phyloP scores from a whole-genome alignment of 2,329 filamentous ascomycete species.

The Didymella exigua region DNA sequence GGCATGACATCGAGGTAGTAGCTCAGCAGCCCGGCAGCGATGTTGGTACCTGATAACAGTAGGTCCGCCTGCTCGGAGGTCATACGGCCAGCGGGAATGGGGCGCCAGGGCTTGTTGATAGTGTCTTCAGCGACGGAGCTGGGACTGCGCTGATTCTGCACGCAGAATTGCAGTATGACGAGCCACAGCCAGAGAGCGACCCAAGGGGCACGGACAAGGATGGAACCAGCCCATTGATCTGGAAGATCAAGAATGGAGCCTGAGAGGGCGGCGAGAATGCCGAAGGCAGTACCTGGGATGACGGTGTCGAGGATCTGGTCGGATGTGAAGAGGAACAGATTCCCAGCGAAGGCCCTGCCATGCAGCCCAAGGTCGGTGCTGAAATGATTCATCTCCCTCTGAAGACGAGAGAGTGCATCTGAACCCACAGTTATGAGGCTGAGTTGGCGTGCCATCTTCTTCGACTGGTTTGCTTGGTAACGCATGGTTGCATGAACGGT shows the following conservation, averaged over 20 bases:
- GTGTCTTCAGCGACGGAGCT: slow-evolving; percentile 46
- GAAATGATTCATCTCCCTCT: neutral
- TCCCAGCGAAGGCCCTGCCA: neutral
- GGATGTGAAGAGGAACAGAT: slow-evolving; percentile 1
- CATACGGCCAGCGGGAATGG: slow-evolving; percentile 35
- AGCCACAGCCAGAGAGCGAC: slow-evolving; percentile 40
- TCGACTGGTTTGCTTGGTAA: neutral
- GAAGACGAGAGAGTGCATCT: neutral
- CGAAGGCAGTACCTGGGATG: slow-evolving; percentile 21
- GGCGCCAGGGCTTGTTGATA: slow-evolving; percentile 51
- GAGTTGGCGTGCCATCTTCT: neutral
- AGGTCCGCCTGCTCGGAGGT: slow-evolving; percentile 20
- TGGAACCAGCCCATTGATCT: neutral
- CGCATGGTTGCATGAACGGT: neutral
- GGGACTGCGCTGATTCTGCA: slow-evolving; percentile 48
- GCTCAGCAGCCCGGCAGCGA: slow-evolving; percentile 9
- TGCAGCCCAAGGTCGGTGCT: neutral
- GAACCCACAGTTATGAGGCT: neutral
- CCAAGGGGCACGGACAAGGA: slow-evolving; percentile 9
- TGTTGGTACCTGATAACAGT: slow-evolving; percentile 12
- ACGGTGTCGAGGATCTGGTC: slow-evolving; percentile 18
- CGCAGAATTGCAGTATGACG: slow-evolving; percentile 47
- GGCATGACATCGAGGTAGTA: slow-evolving; percentile 11
- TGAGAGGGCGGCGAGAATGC: slow-evolving; percentile 15
- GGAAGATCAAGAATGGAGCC: slow-evolving; percentile 17